A percentile compares a stretch with the other conserved stretches of the same genome.
phyloP scores from a whole-genome alignment of 2,329 filamentous ascomycete genomes.

The Fusarium humuli region DNA sequence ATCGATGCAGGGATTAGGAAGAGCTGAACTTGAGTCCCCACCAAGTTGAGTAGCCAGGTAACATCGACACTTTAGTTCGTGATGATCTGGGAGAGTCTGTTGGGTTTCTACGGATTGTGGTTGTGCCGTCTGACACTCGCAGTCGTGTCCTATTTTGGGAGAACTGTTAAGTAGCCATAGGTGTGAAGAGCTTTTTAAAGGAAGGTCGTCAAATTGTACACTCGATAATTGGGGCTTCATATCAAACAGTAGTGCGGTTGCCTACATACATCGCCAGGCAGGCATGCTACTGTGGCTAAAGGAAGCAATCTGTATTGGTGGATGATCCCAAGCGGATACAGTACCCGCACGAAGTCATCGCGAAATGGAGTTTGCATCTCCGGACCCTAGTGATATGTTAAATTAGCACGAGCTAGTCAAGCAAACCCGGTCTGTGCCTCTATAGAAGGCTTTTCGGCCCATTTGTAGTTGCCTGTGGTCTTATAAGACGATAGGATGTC shows the following conservation, averaged over 20 bases:
- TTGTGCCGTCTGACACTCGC: conserved; percentile 44
- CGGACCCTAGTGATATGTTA: conserved; percentile 25
- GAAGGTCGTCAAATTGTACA: background rate
- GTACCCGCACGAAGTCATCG: conserved; percentile 41
- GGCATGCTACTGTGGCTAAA: background rate
- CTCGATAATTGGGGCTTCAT: background rate
- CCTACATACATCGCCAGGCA: background rate
- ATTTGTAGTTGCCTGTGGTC: conserved; percentile 9
- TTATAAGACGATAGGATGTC: conserved; percentile 33
- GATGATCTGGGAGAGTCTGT: conserved; percentile 13
- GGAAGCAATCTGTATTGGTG: conserved; percentile 14
- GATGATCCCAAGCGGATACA: conserved; percentile 16
- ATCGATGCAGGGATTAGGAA: conserved; percentile 28
- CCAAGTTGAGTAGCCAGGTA: conserved; percentile 13
- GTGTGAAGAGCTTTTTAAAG: background rate
- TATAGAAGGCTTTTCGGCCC: conserved; percentile 21
- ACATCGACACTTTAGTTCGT: background rate
- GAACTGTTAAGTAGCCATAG: background rate
- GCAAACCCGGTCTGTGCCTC: conserved; percentile 10
- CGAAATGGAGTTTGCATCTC: conserved; percentile 20
- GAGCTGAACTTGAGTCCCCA: conserved; percentile 39
- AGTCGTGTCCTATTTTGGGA: conserved; percentile 28
- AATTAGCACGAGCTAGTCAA: conserved; percentile 33
- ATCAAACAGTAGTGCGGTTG: background rate
- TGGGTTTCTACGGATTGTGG: conserved; percentile 26